Evolutionary conservation across 2,329 filamentous ascomycete species (phyloP).

Genomic region (Didymella pomorum): DNA sequence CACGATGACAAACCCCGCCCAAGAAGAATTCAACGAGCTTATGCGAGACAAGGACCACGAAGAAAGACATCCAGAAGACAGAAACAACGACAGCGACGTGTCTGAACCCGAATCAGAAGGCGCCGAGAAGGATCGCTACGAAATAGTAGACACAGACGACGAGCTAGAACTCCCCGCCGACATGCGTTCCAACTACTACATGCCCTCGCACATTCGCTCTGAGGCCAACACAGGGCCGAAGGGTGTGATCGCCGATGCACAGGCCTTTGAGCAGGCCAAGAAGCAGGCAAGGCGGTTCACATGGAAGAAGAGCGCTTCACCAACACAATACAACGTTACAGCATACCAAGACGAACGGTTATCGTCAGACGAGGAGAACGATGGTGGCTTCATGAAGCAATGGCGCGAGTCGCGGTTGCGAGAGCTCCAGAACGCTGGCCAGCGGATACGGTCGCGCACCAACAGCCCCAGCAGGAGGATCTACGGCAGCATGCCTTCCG

Average conservation of each 20-base stretch:
- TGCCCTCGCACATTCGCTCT: constrained; percentile 68
- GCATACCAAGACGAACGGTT: constrained; percentile 61
- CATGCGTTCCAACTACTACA: constrained; percentile 65
- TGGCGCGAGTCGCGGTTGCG: constrained; percentile 84
- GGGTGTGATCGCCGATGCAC: constrained; percentile 84
- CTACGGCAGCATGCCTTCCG: constrained; percentile 81
- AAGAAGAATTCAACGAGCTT: constrained; percentile 62
- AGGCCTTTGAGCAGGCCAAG: constrained; percentile 74
- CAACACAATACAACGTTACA: constrained; percentile 37
- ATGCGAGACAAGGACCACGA: constrained; percentile 56
- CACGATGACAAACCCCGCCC: constrained; percentile 56
- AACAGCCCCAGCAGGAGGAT: constrained; percentile 78
- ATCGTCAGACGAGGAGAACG: constrained; percentile 66
- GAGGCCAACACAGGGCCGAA: constrained; percentile 82
- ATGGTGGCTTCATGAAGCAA: constrained; percentile 80
- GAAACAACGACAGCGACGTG: constrained; percentile 65
- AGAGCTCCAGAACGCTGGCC: constrained; percentile 74
- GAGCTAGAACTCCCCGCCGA: constrained; percentile 56
- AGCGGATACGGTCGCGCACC: constrained; percentile 65
- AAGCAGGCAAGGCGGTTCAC: constrained; percentile 49
- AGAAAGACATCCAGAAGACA: constrained; percentile 59
- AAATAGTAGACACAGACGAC: constrained; percentile 64
- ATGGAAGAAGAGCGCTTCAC: constrained; percentile 39
- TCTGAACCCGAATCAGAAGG: constrained; percentile 64
- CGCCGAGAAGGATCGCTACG: constrained; percentile 61